Conservation (phyloP, 805 yeast genomes). For the Candida endomychidarum region DNA sequence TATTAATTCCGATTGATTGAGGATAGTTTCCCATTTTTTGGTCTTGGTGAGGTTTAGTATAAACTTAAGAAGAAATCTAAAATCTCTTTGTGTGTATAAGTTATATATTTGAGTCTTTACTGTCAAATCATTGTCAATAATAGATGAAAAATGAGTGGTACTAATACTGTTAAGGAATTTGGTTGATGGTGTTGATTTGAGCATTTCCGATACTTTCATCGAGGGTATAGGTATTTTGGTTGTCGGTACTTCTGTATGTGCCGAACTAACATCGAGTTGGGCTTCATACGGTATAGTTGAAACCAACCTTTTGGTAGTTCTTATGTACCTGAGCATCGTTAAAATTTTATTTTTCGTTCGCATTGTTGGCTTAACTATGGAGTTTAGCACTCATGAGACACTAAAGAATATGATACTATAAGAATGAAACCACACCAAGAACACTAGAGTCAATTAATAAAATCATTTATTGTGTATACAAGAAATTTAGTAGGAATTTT, state of each 20-base stretch:
- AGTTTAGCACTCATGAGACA: no score
- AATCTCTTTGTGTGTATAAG: constrained; percentile 17
- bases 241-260: background rate
- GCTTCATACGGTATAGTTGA: constrained; percentile 3
- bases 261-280: no score
- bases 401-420: no score
- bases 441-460: background rate
- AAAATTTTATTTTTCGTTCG: constrained; percentile 8
- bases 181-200: constrained; percentile 6
- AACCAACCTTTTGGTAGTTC: constrained; percentile 2
- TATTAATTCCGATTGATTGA: constrained; percentile 21
- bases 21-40: constrained; percentile 8
- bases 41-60: constrained; percentile 16
- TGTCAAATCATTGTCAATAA: constrained; percentile 9
- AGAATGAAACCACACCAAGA: background rate
- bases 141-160: constrained; percentile 15
- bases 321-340: constrained; percentile 1
- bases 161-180: constrained; percentile 16
- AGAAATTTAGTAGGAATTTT: background rate
- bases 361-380: background rate
- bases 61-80: constrained; percentile 16
- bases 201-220: background rate
- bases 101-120: constrained; percentile 17
- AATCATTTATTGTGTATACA: no score
- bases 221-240: constrained; percentile 1